Evolutionary conservation across 2,329 filamentous ascomycete species (phyloP).

Genomic region (Beauveria brongniartii): DNA sequence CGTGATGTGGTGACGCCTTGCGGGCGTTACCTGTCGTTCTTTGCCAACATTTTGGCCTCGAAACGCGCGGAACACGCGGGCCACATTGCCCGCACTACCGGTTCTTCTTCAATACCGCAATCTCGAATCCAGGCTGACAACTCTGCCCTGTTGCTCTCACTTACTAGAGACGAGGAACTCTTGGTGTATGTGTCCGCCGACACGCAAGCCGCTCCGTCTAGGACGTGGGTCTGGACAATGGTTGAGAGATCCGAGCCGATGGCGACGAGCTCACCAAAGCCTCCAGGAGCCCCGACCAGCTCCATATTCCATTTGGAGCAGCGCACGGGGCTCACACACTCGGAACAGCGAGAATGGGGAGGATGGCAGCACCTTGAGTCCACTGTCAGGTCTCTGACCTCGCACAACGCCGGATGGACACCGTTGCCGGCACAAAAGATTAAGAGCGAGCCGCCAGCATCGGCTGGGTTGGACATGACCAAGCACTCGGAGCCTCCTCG

Average conservation of each 20-base stretch:
- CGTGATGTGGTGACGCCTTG: constrained; percentile 69
- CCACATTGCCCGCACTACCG: constrained; percentile 24
- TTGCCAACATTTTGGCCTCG: constrained; percentile 57
- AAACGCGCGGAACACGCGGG: constrained; percentile 40
- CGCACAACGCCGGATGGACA: constrained; percentile 26
- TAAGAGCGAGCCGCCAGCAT: constrained; percentile 25
- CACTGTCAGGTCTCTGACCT: constrained; percentile 26
- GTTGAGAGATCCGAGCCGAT: constrained; percentile 37
- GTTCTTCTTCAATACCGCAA: constrained; percentile 23
- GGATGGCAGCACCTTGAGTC: constrained; percentile 71
- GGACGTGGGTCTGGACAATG: constrained; percentile 75
- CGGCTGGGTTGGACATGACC: constrained; percentile 19
- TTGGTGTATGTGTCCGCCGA: constrained; percentile 81
- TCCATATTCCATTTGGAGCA: constrained; percentile 37
- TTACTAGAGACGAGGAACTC: constrained; percentile 70
- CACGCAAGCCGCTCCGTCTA: constrained; percentile 69
- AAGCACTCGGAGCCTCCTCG: constrained; percentile 9
- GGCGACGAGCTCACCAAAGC: constrained; percentile 12
- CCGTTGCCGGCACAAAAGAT: constrained; percentile 24
- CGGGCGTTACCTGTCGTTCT: constrained; percentile 75
- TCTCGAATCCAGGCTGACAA: constrained; percentile 26
- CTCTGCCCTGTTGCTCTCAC: constrained; percentile 23
- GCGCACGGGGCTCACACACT: constrained; percentile 44
- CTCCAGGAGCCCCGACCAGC: constrained; percentile 23
- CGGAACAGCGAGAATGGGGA: constrained; percentile 61